Conservation (phyloP, 2,329 filamentous ascomycete genomes). For the Nothophaeocryptopus gaeumannii region DNA sequence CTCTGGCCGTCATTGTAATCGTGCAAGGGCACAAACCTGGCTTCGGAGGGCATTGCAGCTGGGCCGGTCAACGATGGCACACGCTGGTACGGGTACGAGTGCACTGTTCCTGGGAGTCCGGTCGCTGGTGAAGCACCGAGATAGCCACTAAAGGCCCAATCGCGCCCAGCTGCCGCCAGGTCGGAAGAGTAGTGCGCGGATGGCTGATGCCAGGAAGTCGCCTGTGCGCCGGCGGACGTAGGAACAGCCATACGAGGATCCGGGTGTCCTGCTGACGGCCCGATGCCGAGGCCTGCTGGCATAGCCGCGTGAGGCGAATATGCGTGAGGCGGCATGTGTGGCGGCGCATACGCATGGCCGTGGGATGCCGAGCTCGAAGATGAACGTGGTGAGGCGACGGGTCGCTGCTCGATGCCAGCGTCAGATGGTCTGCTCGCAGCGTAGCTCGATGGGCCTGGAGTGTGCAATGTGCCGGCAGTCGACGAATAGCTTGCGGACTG, state of each 20-base stretch:
- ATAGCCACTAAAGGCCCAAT: constrained; percentile 31
- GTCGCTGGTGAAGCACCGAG: constrained; percentile 29
- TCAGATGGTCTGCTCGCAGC: constrained; percentile 44
- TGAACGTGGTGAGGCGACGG: constrained; percentile 31
- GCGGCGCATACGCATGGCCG: constrained; percentile 31
- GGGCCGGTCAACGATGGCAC: constrained; percentile 30
- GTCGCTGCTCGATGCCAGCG: constrained; percentile 45
- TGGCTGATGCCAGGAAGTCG: constrained; percentile 35
- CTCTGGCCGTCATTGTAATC: constrained; percentile 31
- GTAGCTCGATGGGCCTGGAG: constrained; percentile 28
- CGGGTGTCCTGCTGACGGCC: constrained; percentile 36
- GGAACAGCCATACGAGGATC: constrained; percentile 39
- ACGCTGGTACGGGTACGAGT: constrained; percentile 30
- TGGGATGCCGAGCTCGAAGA: constrained; percentile 34
- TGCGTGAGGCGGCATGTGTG: constrained; percentile 28
- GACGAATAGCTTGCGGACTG: constrained; percentile 69
- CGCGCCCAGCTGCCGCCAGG: constrained; percentile 26
- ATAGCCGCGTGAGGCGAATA: constrained; percentile 30
- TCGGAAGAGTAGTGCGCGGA: constrained; percentile 33
- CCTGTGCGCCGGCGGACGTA: constrained; percentile 29
- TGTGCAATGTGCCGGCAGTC: constrained; percentile 52
- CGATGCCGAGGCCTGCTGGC: constrained; percentile 34
- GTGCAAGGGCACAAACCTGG: constrained; percentile 35
- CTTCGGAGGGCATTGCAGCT: constrained; percentile 27
- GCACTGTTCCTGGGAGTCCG: constrained; percentile 31